Evolutionary conservation across 2,329 filamentous ascomycete genomes (phyloP).

Genomic region (Phyllosticta capitalensis): DNA sequence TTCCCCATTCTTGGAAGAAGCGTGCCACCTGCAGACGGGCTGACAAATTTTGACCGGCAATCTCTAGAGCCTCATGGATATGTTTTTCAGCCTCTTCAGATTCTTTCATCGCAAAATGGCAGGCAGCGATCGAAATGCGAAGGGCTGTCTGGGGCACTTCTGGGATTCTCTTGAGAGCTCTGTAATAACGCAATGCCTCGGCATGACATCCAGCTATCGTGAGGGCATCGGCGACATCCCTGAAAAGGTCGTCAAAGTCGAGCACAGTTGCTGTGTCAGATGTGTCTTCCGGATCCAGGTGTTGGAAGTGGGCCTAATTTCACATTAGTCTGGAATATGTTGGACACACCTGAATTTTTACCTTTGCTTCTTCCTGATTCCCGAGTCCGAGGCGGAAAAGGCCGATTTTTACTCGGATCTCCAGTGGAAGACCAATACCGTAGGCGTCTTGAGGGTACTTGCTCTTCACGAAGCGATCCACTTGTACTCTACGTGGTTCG

Average conservation of each 20-base stretch:
- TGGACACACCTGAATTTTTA: constrained; percentile 32
- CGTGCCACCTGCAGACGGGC: constrained; percentile 72
- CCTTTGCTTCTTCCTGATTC: constrained; percentile 60
- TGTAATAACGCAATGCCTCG: constrained; percentile 51
- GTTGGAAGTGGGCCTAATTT: constrained; percentile 38
- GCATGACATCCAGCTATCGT: constrained; percentile 41
- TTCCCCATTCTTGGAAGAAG: constrained; percentile 62
- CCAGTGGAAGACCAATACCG: constrained; percentile 64
- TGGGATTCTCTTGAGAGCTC: constrained; percentile 38
- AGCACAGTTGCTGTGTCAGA: constrained; percentile 43
- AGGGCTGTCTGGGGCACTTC: constrained; percentile 37
- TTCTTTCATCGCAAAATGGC: constrained; percentile 56
- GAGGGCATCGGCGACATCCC: constrained; percentile 56
- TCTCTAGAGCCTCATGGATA: constrained; percentile 64
- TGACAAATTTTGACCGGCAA: constrained; percentile 62
- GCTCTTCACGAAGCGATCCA: constrained; percentile 51
- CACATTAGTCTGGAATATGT: neutral
- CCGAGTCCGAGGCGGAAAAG: constrained; percentile 68
- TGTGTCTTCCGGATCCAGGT: constrained; percentile 56
- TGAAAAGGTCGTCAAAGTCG: constrained; percentile 70
- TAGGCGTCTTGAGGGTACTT: constrained; percentile 51
- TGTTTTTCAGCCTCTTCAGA: constrained; percentile 64
- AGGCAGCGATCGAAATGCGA: constrained; percentile 34
- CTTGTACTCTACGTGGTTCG: constrained; percentile 52
- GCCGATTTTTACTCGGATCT: constrained; percentile 75